Conservation (phyloP, 2,329 filamentous ascomycete species). For the Verticillium dahliae region DNA sequence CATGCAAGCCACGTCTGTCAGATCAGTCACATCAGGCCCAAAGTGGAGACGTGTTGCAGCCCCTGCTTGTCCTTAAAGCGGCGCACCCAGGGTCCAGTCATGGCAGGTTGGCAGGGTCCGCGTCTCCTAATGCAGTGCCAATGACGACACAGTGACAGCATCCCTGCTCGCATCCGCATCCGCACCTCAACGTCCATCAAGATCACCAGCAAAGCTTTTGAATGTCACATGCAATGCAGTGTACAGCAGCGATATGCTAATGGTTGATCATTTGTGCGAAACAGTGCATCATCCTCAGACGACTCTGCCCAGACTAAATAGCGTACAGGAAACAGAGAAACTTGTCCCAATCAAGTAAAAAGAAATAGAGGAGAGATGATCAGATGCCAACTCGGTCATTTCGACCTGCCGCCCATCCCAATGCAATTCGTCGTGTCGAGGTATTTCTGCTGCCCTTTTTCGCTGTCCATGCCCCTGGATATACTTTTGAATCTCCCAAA, state of each 20-base stretch:
- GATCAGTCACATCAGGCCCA: too few relatives aligned
- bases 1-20: too few relatives aligned
- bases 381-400: background rate
- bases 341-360: background rate
- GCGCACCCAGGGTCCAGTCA: background rate
- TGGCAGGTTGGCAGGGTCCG: background rate
- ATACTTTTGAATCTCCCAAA: background rate
- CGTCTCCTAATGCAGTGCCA: background rate
- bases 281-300: background rate
- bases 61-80: too few relatives aligned
- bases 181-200: background rate
- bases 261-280: background rate
- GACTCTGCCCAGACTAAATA: background rate
- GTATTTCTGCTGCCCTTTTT: background rate
- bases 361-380: background rate
- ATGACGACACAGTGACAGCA: background rate
- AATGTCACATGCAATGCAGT: background rate
- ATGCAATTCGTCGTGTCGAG: background rate
- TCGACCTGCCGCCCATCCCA: background rate
- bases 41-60: too few relatives aligned
- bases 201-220: background rate
- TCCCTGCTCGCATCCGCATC: background rate
- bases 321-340: background rate
- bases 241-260: background rate
- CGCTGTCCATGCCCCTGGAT: background rate